Evolutionary conservation across 306 rosid genomes (phyloP).

Genomic region (Cucumis cinereus): DNA sequence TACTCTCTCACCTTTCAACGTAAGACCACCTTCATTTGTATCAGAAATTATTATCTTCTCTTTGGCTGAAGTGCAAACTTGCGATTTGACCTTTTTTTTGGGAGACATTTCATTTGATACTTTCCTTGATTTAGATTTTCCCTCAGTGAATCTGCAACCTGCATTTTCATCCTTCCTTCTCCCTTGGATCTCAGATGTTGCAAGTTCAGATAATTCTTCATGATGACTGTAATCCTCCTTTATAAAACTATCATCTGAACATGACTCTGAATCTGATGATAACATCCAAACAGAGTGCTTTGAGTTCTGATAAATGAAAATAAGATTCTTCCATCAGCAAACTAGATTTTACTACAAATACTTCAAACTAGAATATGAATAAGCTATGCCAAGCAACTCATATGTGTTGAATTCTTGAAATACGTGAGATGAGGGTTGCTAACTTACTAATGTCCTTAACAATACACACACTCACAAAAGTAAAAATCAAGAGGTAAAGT

Average conservation of each 20-base stretch:
- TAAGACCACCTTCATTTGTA: conserved; percentile 30
- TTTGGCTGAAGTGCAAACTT: conserved; percentile 22
- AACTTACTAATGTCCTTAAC: neutral
- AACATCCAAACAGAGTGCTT: conserved; percentile 41
- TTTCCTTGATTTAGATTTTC: conserved; percentile 39
- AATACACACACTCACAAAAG: neutral
- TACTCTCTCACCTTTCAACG: neutral
- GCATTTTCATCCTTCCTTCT: conserved; percentile 21
- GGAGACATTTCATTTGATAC: conserved; percentile 28
- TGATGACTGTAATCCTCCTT: conserved; percentile 21
- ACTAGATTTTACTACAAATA: conserved; percentile 1
- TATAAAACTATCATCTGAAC: conserved; percentile 23
- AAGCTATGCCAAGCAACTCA: neutral
- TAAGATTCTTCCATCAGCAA: conserved; percentile 17
- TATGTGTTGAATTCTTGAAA: neutral
- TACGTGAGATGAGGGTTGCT: neutral
- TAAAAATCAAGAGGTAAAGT: conserved; percentile 1
- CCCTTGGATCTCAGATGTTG: conserved; percentile 18
- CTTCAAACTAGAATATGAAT: neutral
- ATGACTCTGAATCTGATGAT: conserved; percentile 70
- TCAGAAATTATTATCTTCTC: conserved; percentile 27
- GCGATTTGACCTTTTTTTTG: conserved; percentile 21
- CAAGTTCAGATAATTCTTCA: conserved; percentile 27
- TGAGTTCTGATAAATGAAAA: conserved; percentile 27
- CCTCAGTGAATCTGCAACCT: conserved; percentile 18